Evolutionary conservation across 179 eudicot species (phyloP).

Genomic region (Sideroxylon spinosum): DNA sequence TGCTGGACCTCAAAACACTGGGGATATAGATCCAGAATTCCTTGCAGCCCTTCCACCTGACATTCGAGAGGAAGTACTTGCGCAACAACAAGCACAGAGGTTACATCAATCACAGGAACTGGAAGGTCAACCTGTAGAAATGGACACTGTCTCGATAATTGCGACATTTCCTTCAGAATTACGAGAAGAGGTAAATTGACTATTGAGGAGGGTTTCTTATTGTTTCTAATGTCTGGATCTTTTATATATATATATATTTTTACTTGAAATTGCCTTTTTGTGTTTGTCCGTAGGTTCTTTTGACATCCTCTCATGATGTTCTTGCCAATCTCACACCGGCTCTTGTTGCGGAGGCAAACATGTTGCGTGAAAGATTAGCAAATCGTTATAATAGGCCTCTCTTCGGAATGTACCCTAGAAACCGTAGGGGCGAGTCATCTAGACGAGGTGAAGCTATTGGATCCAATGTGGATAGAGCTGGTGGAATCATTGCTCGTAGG

Average conservation of each 20-base stretch:
- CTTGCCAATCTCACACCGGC: slow-evolving; percentile 99
- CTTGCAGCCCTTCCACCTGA: slow-evolving; percentile 99
- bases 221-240: background rate
- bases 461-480: slow-evolving; percentile 63
- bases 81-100: slow-evolving; percentile 96
- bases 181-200: slow-evolving; percentile 81
- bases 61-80: slow-evolving; percentile 94
- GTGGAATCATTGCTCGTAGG: slow-evolving; percentile 69
- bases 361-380: slow-evolving; percentile 97
- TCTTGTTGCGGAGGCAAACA: slow-evolving; percentile 97
- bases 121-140: slow-evolving; percentile 98
- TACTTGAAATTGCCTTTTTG: background rate
- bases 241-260: background rate
- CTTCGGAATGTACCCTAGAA: slow-evolving; percentile 91
- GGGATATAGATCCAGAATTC: slow-evolving; percentile 97
- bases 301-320: slow-evolving; percentile 96
- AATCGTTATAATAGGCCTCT: slow-evolving; percentile 79
- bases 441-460: slow-evolving; percentile 72
- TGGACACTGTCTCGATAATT: slow-evolving; percentile 99
- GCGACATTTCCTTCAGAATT: slow-evolving; percentile 96
- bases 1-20: slow-evolving; percentile 65
- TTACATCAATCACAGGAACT: slow-evolving; percentile 83
- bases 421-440: slow-evolving; percentile 88
- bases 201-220: background rate
- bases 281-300: slow-evolving; percentile 60